Percentiles rank a stretch among this genome's conserved stretches.
Evolutionary conservation across 2,329 filamentous ascomycete genomes (phyloP).

Genomic region (Penicillium frequentans): DNA sequence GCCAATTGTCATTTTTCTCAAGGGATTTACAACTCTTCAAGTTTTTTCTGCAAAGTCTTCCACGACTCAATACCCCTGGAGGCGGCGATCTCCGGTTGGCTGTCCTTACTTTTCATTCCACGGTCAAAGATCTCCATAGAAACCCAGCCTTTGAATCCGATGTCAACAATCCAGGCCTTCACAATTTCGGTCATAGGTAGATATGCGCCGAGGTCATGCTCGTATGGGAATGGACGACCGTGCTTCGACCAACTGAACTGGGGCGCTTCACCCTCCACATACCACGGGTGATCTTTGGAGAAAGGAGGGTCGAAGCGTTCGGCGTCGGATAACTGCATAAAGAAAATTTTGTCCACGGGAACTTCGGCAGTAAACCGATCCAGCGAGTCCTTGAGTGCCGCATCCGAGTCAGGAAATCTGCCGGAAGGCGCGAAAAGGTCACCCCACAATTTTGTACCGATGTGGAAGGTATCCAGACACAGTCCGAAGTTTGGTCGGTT

Average conservation of each 20-base stretch:
- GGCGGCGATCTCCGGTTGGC: conserved; percentile 16
- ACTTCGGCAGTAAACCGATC: conserved; percentile 15
- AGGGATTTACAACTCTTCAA: not conserved
- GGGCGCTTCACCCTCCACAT: conserved; percentile 26
- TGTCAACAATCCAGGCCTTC: conserved; percentile 29
- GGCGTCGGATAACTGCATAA: conserved; percentile 38
- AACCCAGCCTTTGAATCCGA: conserved; percentile 32
- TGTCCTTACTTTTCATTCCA: conserved; percentile 23
- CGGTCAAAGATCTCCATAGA: conserved; percentile 36
- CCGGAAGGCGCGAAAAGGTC: conserved; percentile 27
- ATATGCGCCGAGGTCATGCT: conserved; percentile 26
- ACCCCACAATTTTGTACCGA: conserved; percentile 34
- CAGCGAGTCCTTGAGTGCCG: conserved; percentile 24
- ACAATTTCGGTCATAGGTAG: conserved; percentile 30
- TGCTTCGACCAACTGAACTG: conserved; percentile 33
- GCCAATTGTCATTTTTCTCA: too few relatives aligned
- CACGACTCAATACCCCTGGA: conserved; percentile 15
- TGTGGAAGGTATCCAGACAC: conserved; percentile 41
- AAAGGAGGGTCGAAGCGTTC: conserved; percentile 34
- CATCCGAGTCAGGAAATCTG: conserved; percentile 20
- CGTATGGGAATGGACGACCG: conserved; percentile 33
- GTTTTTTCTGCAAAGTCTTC: conserved; percentile 12
- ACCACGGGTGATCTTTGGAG: conserved; percentile 31
- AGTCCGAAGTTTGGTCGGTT: conserved; percentile 38
- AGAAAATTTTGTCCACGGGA: conserved; percentile 34